Base-by-base conservation (phyloP, 352 stramenopile species). In the Globisporangium apiculatum region DNA sequence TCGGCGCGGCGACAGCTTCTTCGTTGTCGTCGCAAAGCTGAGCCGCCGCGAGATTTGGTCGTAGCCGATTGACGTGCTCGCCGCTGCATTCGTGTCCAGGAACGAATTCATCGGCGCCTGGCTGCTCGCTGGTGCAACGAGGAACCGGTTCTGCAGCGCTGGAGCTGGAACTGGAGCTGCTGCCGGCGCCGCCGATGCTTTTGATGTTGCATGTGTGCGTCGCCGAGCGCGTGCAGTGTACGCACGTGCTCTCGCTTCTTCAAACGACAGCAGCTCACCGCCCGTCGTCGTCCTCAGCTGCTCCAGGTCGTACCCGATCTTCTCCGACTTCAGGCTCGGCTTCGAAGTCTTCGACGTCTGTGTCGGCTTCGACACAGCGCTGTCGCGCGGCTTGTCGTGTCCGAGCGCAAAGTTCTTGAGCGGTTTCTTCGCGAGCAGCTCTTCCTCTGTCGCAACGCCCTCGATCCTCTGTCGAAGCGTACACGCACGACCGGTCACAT, bases 401-500 rank as follows among this genome's bases (percentile, higher is more conserved):
- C 8, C 48, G 1, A 45, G 10, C 11, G 54, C 41, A 53, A 89
- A 92, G 56, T 92, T 92, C 61, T 92, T 92, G 0, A 92, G 56
- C n/a, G 83, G 80, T 58, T 87, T 79, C 56, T 83, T 68, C 5
- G 76, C 69, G 40, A 92, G 74, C 60, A 86, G 72, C 60, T 91
- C 83, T 61, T 92, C 83, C 56, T 92, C 83, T 14, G 83, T 91
- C 15, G 80, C 59, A 11, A 70, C 69, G 41, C 77, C 77, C 51
- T 91, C 83, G 45, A 89, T 60, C 57, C 80, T 72, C 78, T 92
- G 83, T 49, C 79, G 80, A 57, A 91, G 74, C 4, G 78, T 84
- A 64, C 72, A 73, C 69, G 70, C 81, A 73, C 68, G 72, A 70
- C 76, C 67, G 51, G 72, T 79, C 59, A 86, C 52, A 61, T 70